A percentile compares a stretch with the other conserved stretches of the same genome.
Conservation (phyloP, 1,284 basidiomycete species). For the Cutaneotrichosporon sp. region DNA sequence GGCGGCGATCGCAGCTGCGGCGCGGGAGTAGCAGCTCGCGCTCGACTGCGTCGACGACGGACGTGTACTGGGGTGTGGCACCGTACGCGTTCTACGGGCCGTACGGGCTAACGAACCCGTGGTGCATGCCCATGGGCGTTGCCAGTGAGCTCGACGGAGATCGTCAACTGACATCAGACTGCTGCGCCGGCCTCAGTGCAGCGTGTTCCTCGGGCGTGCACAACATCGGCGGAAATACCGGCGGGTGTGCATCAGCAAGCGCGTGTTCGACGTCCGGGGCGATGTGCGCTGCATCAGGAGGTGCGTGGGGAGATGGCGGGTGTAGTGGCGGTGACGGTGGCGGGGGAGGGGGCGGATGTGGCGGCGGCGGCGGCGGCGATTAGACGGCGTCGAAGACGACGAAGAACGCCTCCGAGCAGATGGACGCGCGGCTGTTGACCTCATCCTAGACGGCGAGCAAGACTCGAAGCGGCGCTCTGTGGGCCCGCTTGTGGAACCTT, state of each 20-base stretch:
- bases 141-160: background rate
- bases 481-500: too few relatives aligned
- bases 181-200: background rate
- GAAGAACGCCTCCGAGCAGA: too few relatives aligned
- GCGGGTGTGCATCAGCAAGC: background rate
- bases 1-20: background rate
- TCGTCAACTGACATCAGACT: slow-evolving; percentile 6
- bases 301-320: background rate
- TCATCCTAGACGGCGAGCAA: background rate
- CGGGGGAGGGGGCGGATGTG: background rate
- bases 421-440: background rate
- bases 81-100: slow-evolving; percentile 9
- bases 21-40: background rate
- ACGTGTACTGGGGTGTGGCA: slow-evolving; percentile 24
- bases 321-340: background rate
- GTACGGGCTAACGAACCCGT: slow-evolving; percentile 10
- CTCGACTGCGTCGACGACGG: background rate
- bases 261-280: background rate
- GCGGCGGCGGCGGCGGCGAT: slow-evolving; percentile 3
- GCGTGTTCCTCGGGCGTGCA: background rate
- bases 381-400: background rate
- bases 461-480: background rate
- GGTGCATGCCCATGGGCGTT: slow-evolving; percentile 6
- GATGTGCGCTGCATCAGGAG: slow-evolving; percentile 1
- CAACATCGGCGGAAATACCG: background rate